Percentiles rank a stretch among this genome's conserved stretches.
Conservation (phyloP, 2,329 filamentous ascomycete species). For the Aureobasidium sp. region DNA sequence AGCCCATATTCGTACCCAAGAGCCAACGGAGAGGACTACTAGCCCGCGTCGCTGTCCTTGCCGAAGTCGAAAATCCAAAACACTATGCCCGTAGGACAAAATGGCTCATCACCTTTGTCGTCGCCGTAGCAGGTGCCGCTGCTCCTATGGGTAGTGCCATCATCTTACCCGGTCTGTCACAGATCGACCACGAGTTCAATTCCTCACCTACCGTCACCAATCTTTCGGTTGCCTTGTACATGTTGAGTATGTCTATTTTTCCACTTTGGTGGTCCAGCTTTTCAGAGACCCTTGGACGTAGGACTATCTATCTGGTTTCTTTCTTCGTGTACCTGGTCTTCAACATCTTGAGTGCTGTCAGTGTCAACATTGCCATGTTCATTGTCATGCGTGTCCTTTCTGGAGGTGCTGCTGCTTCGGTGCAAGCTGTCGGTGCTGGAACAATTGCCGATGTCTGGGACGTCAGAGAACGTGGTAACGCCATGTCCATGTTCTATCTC, state of each 20-base stretch:
- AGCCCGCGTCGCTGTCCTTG: conserved; percentile 59
- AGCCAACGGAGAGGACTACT: conserved; percentile 61
- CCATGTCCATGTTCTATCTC: conserved; percentile 80
- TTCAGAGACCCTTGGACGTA: conserved; percentile 60
- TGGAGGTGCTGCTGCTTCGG: conserved; percentile 69
- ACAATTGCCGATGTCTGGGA: conserved; percentile 80
- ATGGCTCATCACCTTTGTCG: conserved; percentile 73
- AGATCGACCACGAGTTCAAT: conserved; percentile 54
- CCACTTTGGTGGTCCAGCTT: conserved; percentile 83
- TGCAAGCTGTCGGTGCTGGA: conserved; percentile 74
- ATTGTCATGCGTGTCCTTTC: conserved; percentile 65
- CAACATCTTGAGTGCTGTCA: conserved; percentile 59
- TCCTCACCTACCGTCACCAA: conserved; percentile 61
- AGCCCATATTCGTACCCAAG: conserved; percentile 39
- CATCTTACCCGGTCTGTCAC: conserved; percentile 59
- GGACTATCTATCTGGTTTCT: conserved; percentile 69
- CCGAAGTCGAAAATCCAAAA: conserved; percentile 69
- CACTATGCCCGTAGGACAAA: conserved; percentile 66
- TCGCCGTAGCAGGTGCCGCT: conserved; percentile 66
- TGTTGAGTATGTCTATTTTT: conserved; percentile 76
- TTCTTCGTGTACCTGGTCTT: conserved; percentile 66
- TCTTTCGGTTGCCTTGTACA: conserved; percentile 68
- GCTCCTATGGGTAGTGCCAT: conserved; percentile 80
- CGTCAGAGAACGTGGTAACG: conserved; percentile 58
- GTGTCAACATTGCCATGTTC: conserved; percentile 63